Conservation (phyloP, 495 filamentous ascomycete species). For the Neurospora discreta region DNA sequence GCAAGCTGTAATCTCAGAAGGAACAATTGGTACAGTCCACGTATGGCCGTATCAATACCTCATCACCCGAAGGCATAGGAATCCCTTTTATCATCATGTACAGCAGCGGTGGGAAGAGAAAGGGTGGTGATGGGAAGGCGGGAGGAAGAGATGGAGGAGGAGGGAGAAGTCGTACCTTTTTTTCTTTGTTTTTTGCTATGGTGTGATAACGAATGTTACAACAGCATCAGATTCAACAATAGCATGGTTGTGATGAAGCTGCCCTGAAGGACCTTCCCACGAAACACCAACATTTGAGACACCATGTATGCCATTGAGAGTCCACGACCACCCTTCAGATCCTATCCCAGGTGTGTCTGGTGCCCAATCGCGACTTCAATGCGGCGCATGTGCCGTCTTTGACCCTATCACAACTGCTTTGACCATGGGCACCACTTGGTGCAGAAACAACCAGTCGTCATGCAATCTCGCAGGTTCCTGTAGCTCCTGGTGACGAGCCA, state of each 20-base stretch:
- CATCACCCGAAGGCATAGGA: background rate
- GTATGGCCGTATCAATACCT: background rate
- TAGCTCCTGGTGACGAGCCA: background rate
- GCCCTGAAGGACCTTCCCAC: background rate
- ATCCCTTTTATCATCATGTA: background rate
- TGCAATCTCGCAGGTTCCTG: background rate
- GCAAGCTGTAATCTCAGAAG: background rate
- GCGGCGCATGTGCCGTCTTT: background rate
- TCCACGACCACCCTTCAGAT: background rate
- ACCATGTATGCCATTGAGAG: background rate
- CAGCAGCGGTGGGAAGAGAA: background rate
- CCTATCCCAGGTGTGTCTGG: background rate
- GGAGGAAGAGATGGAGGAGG: background rate
- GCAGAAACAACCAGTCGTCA: background rate
- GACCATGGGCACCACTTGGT: background rate
- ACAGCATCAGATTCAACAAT: background rate
- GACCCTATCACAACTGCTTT: background rate
- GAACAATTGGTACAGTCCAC: constrained; percentile 3
- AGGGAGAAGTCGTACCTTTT: background rate
- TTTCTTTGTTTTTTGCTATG: no score
- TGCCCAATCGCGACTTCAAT: background rate
- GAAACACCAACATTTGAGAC: background rate
- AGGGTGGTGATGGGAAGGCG: background rate
- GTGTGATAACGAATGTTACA: background rate
- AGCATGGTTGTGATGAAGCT: background rate